A percentile compares a stretch with the other conserved stretches of the same genome.
phyloP scores from a whole-genome alignment of 305 asterid genomes.

The Fraxinus dipetala region DNA sequence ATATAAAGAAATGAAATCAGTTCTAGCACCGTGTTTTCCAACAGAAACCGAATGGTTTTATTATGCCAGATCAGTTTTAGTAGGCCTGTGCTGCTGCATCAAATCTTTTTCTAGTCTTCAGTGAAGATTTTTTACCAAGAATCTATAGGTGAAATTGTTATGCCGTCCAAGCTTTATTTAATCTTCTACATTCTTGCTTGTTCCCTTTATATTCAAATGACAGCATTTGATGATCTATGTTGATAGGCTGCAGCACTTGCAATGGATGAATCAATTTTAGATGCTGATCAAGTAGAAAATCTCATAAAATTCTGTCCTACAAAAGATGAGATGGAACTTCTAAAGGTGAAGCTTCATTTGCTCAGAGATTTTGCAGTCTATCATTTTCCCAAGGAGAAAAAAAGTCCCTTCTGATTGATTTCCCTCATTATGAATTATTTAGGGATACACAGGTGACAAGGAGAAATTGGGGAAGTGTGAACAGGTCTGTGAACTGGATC shows the following conservation, averaged over 20 bases:
- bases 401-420: conserved; percentile 21
- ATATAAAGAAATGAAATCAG: neutral
- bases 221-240: conserved; percentile 20
- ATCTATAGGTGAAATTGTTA: neutral
- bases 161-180: neutral
- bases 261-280: conserved; percentile 92
- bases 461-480: conserved; percentile 93
- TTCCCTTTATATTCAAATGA: neutral
- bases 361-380: conserved; percentile 20
- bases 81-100: neutral
- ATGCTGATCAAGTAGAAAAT: conserved; percentile 98
- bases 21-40: neutral
- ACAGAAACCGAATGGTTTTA: neutral
- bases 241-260: conserved; percentile 95
- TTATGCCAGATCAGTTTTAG: neutral
- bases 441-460: conserved; percentile 85
- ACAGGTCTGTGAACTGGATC: conserved; percentile 58
- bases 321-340: conserved; percentile 98
- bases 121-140: neutral
- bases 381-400: conserved; percentile 7
- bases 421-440: conserved; percentile 25
- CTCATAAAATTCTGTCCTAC: conserved; percentile 96
- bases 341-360: conserved; percentile 59
- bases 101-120: neutral
- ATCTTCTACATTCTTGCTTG: neutral